Conservation (phyloP, 164 flowering plant genomes). For the Stephania yunnanensis region DNA sequence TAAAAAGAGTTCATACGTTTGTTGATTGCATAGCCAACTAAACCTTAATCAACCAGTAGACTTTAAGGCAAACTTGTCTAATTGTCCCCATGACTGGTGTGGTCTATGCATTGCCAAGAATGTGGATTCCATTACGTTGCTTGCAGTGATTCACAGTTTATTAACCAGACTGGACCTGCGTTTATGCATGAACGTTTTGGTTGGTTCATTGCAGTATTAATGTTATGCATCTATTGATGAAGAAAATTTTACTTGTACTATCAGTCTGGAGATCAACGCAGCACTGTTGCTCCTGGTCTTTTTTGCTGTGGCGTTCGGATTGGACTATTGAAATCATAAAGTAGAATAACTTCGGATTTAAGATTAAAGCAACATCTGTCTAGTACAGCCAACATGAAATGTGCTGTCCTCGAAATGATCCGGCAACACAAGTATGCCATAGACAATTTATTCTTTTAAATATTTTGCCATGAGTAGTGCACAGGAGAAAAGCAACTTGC, state of each 20-base stretch:
- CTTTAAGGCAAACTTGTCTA: background rate
- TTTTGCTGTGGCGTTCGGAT: no score
- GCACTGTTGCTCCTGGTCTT: no score
- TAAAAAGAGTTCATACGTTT: background rate
- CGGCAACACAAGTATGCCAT: background rate
- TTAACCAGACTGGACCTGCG: background rate
- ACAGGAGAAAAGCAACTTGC: background rate
- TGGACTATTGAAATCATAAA: no score
- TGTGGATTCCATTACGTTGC: background rate
- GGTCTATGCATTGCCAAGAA: background rate
- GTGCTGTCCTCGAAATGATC: no score
- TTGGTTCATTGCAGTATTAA: background rate
- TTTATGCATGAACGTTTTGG: background rate
- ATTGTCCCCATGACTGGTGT: background rate
- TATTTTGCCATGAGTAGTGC: background rate
- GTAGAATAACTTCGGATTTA: no score
- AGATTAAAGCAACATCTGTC: no score
- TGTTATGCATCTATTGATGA: background rate
- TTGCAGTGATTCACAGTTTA: background rate
- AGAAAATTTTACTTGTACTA: background rate
- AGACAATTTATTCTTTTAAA: slow-evolving; percentile 1
- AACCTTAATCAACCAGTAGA: background rate
- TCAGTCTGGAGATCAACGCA: background rate
- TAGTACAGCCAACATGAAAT: no score
- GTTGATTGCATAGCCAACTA: background rate